These are phyloP conservation scores for Solanum verrucosum DNA, from an alignment of 257 asterid species.

Conservation along the genomic window DNA sequence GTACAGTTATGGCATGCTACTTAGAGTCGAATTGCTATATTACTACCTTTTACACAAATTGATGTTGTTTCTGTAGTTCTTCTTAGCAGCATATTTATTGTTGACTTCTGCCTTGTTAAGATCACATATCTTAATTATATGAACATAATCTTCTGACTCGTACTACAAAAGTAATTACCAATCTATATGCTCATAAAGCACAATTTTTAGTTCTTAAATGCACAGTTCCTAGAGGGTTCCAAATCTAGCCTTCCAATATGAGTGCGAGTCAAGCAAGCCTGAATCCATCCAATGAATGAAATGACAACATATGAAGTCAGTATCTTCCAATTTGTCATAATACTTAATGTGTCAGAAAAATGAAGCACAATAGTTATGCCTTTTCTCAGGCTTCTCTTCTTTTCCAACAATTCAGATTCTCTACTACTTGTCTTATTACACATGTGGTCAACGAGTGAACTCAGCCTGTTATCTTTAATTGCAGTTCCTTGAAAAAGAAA, in stretches of 20 bases:
- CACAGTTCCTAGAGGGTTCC: not conserved
- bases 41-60: not conserved
- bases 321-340: not conserved
- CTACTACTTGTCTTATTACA: not conserved
- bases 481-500: constrained; percentile 89
- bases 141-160: not conserved
- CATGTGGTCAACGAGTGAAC: not conserved
- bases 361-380: not conserved
- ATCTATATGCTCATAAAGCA: not conserved
- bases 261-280: not conserved
- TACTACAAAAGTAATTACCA: not conserved
- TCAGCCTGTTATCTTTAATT: not conserved
- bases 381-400: not conserved
- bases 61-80: not conserved
- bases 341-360: not conserved
- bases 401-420: not conserved
- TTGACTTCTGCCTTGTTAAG: not conserved
- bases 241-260: not conserved
- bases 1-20: not conserved
- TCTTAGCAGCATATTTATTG: not conserved
- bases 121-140: not conserved
- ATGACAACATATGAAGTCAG: not conserved
- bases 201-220: not conserved
- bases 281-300: not conserved
- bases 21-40: not conserved